phyloP scores from a whole-genome alignment of 345 rosid species.

The Psidium guajava region DNA sequence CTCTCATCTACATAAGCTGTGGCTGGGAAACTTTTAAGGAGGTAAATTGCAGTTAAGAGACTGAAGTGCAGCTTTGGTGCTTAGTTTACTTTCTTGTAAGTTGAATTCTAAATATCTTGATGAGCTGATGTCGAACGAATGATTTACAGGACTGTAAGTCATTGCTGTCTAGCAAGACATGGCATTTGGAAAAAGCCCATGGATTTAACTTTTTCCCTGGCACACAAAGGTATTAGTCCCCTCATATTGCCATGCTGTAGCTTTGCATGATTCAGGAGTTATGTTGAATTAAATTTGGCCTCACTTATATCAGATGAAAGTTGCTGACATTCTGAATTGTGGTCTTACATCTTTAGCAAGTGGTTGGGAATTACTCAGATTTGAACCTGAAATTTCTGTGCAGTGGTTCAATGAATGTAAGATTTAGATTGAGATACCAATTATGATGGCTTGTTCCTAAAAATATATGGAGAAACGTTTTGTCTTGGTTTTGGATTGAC shows the following conservation, averaged over 20 bases:
- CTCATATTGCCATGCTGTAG: background rate
- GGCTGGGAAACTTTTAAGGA: conserved; percentile 98
- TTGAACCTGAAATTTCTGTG: background rate
- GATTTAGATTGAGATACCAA: background rate
- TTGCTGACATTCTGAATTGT: background rate
- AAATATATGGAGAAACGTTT: background rate
- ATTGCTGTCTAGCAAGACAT: conserved; percentile 52
- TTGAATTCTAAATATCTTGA: background rate
- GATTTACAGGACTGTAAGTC: conserved; percentile 65
- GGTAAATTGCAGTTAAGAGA: conserved; percentile 26
- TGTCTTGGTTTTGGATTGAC: background rate
- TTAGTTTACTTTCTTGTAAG: background rate
- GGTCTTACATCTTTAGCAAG: background rate
- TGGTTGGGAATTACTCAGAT: background rate
- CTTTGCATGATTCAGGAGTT: background rate
- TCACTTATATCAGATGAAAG: background rate
- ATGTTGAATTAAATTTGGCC: background rate
- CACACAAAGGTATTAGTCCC: conserved; percentile 55
- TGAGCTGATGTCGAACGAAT: conserved; percentile 1
- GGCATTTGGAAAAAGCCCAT: conserved; percentile 78
- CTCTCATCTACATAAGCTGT: conserved; percentile 88
- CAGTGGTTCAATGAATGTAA: background rate
- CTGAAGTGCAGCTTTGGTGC: background rate
- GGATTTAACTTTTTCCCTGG: conserved; percentile 96
- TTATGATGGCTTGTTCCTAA: background rate